Percentiles rank a stretch among this genome's conserved stretches.
phyloP scores from a whole-genome alignment of 148 eudicot genomes.

The Salicornia ramosissima region DNA sequence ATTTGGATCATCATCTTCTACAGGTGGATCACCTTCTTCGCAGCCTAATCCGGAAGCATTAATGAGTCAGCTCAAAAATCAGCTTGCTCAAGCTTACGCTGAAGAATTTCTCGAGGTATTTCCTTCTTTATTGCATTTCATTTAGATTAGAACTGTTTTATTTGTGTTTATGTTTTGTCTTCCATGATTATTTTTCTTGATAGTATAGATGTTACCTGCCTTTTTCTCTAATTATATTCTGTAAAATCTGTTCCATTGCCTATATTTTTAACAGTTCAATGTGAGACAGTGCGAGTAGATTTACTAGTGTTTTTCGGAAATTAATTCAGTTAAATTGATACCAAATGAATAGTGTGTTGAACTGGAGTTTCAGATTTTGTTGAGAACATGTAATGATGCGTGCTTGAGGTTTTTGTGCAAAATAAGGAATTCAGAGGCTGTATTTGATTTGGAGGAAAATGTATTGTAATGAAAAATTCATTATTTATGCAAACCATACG shows the following conservation, averaged over 20 bases:
- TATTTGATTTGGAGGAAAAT: not conserved
- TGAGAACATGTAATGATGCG: not conserved
- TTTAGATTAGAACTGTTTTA: not conserved
- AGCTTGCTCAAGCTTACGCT: conserved; percentile 74
- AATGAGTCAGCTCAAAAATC: conserved; percentile 57
- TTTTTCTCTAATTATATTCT: not conserved
- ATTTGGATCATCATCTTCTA: conserved; percentile 35
- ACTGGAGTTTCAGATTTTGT: not conserved
- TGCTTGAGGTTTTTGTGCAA: not conserved
- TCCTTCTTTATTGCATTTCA: not conserved
- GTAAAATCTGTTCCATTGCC: not conserved
- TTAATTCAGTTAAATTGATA: not conserved
- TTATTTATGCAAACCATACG: too few relatives aligned
- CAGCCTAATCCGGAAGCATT: conserved; percentile 38
- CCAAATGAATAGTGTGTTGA: too few relatives aligned
- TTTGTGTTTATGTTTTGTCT: not conserved
- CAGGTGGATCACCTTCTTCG: conserved; percentile 33
- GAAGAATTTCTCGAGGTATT: conserved; percentile 71
- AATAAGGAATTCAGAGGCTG: not conserved
- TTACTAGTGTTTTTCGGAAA: not conserved
- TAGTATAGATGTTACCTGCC: not conserved
- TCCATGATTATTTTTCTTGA: not conserved
- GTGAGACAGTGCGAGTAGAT: not conserved
- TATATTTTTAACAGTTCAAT: not conserved
- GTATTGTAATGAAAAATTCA: not conserved